These are phyloP conservation scores for Fusarium nodosum DNA, from an alignment of 2,329 filamentous ascomycete genomes.

Conservation along the genomic window DNA sequence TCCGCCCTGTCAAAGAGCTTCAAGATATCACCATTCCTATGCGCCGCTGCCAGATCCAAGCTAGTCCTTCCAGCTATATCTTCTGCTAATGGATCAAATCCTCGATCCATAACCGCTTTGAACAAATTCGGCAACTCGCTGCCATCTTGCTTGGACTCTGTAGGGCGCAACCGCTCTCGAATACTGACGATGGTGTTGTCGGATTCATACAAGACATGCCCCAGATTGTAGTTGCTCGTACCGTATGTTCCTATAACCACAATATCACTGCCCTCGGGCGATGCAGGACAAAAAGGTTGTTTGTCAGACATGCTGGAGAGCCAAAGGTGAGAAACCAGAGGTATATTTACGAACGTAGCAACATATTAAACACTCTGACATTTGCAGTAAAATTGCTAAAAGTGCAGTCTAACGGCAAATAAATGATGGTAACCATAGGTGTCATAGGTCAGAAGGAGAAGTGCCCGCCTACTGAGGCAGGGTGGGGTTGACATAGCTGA, in stretches of 20 bases:
- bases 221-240: conserved; percentile 52
- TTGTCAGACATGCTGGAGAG: conserved; percentile 1
- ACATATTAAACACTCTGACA: accelerated
- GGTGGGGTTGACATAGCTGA: too few species aligned
- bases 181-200: conserved; percentile 45
- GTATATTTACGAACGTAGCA: neutral
- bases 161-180: conserved; percentile 38
- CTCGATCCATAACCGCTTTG: conserved; percentile 13
- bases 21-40: conserved; percentile 13
- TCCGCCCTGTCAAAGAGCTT: conserved; percentile 25
- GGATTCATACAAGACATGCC: conserved; percentile 51
- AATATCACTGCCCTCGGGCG: conserved; percentile 23
- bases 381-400: too few species aligned
- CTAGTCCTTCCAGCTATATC: conserved; percentile 33
- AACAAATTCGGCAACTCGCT: conserved; percentile 28
- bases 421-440: too few species aligned
- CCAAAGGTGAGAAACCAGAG: neutral
- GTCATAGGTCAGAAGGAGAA: too few species aligned
- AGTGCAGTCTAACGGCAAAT: too few species aligned
- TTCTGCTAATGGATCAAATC: conserved; percentile 29
- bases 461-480: too few species aligned
- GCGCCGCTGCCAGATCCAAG: conserved; percentile 28
- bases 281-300: neutral
- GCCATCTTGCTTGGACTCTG: conserved; percentile 33
- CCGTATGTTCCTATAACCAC: conserved; percentile 37